phyloP scores from a whole-genome alignment of 2,329 filamentous ascomycete species.

The Dactylonectria macrodidyma region DNA sequence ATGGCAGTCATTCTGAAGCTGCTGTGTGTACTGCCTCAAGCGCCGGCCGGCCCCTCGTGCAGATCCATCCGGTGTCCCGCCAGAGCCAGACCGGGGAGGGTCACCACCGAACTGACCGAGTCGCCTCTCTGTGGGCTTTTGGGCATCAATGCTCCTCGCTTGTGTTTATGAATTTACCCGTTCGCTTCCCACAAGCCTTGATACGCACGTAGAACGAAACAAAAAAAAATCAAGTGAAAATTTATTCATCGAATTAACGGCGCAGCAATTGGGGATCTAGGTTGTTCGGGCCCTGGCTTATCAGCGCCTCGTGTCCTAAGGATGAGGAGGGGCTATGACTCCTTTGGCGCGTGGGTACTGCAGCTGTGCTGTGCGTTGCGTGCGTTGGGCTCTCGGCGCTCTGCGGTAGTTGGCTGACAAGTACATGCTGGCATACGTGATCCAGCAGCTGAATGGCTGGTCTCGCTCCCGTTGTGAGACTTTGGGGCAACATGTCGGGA shows the following conservation, averaged over 20 bases:
- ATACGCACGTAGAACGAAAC: constrained; percentile 2
- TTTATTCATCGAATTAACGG: not conserved
- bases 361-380: constrained; percentile 26
- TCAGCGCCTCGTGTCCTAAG: not conserved
- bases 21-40: not conserved
- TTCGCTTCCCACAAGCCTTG: constrained; percentile 15
- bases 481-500: constrained; percentile 5
- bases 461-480: constrained; percentile 1
- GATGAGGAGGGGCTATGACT: constrained; percentile 22
- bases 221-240: not conserved
- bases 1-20: constrained; percentile 12
- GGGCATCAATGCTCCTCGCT: constrained; percentile 32
- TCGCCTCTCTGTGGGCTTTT: constrained; percentile 12
- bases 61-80: constrained; percentile 18
- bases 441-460: constrained; percentile 24
- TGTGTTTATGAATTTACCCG: constrained; percentile 3
- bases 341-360: constrained; percentile 26
- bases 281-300: constrained; percentile 15
- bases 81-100: constrained; percentile 28
- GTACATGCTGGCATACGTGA: constrained; percentile 22
- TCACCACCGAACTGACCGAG: constrained; percentile 25
- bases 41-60: constrained; percentile 17
- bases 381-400: constrained; percentile 11
- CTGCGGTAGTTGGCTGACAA: constrained; percentile 19
- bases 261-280: constrained; percentile 11